Base-by-base conservation (phyloP, 2,329 filamentous ascomycete genomes). In the Tolypocladium amazonense region DNA sequence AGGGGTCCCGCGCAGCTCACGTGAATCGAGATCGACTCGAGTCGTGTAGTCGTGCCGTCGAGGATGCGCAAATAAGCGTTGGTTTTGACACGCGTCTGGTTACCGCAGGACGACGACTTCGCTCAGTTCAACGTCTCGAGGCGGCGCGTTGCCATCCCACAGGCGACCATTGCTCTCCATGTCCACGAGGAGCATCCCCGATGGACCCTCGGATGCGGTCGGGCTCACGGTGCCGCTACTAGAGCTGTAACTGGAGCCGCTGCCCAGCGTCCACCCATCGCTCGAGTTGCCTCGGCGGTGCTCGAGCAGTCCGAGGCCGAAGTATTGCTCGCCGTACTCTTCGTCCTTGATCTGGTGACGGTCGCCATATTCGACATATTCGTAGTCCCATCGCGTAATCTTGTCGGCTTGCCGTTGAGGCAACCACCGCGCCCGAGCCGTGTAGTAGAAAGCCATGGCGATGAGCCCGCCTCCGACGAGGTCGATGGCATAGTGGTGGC, bases 401-500 rank as follows among this genome's bases (percentile, higher is more conserved):
- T 97, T 97, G 75, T 91, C 92, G 57, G 82, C 74, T 73, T 97
- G 93, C 61, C 90, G 81, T 62, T 88, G 86, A 4, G 93, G 92
- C 52, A 97, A 76, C 77, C 90, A 96, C 61, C 87, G 86, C 50
- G 87, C 83, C 70, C 90, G 89, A 60, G 89, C 85, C 62, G 91
- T 84, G 76, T 93, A 96, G 79, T 90, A 97, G 61, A 88, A 86
- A 57, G 88, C 79, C 15, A 87, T 87, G 30, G 91, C 88, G 61
- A 91, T 79, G 62, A 96, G 79, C 71, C 88, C 91, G 66, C 93
- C 93, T 41, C 84, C 90, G 33, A 97, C 90, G 57, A 97, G 80
- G 73, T 97, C 93, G 47, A 97, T 89, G 38, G 92, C 93, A 72
- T 97, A 97, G 77, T 97, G 93, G 75, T 97, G 93, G 69, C 90